Evolutionary conservation across 2,329 filamentous ascomycete species (phyloP).

Genomic region (Thelonectria discophora): DNA sequence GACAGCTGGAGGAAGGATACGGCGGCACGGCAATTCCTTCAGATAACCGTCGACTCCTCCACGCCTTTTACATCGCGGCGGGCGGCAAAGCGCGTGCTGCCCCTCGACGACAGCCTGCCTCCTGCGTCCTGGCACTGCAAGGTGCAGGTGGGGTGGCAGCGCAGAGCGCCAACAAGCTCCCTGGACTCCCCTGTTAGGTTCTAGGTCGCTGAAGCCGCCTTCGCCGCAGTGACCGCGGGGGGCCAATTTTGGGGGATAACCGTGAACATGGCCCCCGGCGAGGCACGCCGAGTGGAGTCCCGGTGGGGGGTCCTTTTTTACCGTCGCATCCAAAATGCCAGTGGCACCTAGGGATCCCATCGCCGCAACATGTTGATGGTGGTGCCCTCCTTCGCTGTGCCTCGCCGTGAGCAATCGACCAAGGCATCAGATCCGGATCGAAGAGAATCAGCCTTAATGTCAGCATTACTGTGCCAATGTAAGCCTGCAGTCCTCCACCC

Average conservation of each 20-base stretch:
- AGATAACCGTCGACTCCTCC: background rate
- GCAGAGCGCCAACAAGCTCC: background rate
- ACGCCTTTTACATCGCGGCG: conserved; percentile 6
- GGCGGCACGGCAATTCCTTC: background rate
- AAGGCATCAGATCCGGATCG: background rate
- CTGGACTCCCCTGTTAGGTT: background rate
- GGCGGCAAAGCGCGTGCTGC: background rate
- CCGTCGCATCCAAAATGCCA: conserved; percentile 21
- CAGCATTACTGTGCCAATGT: background rate
- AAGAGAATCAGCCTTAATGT: background rate
- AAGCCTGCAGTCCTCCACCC: conserved; percentile 2
- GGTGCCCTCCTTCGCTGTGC: conserved; percentile 20
- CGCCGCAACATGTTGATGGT: conserved; percentile 30
- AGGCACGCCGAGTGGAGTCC: conserved; percentile 38
- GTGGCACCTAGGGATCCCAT: conserved; percentile 32
- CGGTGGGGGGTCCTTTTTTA: conserved; percentile 31
- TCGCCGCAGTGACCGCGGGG: conserved; percentile 34
- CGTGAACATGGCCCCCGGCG: conserved; percentile 33
- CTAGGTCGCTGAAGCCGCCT: conserved; percentile 13
- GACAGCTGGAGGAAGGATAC: conserved; percentile 1
- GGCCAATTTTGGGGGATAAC: conserved; percentile 21
- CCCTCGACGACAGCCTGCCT: no score
- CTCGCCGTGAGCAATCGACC: conserved; percentile 16
- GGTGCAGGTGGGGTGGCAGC: conserved; percentile 5
- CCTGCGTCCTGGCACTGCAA: conserved; percentile 5